These are phyloP conservation scores for Amphicarpaea edgeworthii DNA, from an alignment of 306 rosid species.

Conservation along the genomic window DNA sequence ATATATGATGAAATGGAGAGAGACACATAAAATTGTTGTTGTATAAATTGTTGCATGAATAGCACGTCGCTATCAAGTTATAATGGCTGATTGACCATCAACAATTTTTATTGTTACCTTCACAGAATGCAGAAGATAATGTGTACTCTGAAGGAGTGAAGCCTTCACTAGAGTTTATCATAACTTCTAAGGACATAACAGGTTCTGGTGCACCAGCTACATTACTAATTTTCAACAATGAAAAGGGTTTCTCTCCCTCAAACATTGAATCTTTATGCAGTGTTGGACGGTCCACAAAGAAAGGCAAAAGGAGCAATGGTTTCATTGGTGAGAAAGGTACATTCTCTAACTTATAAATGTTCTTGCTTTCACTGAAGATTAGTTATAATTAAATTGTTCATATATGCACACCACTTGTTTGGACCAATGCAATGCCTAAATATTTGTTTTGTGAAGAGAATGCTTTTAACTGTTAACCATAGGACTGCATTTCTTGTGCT, in stretches of 20 bases:
- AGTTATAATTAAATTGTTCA: not conserved
- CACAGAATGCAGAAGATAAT: constrained; percentile 86
- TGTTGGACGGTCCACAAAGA: constrained; percentile 81
- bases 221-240: constrained; percentile 38
- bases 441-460: not conserved
- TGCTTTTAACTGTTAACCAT: not conserved
- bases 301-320: constrained; percentile 65
- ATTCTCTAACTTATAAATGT: not conserved
- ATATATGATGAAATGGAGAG: no score
- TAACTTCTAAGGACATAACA: constrained; percentile 72
- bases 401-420: not conserved
- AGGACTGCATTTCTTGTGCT: not conserved
- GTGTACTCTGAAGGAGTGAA: constrained; percentile 52
- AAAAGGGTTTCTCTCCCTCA: constrained; percentile 58
- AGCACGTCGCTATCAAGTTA: not conserved
- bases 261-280: constrained; percentile 84
- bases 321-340: constrained; percentile 89
- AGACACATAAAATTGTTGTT: no score
- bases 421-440: not conserved
- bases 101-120: not conserved
- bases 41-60: no score
- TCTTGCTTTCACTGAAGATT: not conserved
- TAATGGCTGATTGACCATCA: not conserved
- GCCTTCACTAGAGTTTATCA: constrained; percentile 71
- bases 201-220: constrained; percentile 72